Conservation (phyloP, 2,329 filamentous ascomycete species). For the Fusarium caatingaense region DNA sequence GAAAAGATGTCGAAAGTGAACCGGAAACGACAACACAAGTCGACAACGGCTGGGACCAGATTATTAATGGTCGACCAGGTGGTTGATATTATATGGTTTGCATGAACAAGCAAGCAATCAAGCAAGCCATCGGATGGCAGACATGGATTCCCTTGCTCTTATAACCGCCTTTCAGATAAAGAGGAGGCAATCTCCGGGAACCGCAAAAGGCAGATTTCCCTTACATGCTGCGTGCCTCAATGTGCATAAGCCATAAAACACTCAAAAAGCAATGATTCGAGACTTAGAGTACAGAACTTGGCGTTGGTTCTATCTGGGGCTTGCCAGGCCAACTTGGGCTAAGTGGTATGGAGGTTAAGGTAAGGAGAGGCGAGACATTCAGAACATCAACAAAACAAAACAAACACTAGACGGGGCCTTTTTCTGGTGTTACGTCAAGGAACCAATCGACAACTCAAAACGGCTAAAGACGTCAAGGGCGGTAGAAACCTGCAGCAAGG, state of each 20-base stretch:
- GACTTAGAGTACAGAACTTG: slow-evolving; percentile 30
- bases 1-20: slow-evolving; percentile 5
- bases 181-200: slow-evolving; percentile 21
- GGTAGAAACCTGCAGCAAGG: slow-evolving; percentile 41
- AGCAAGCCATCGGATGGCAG: slow-evolving; percentile 16
- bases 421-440: slow-evolving; percentile 17
- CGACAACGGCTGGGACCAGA: slow-evolving; percentile 7
- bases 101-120: slow-evolving; percentile 16
- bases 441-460: slow-evolving; percentile 27
- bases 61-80: slow-evolving; percentile 4
- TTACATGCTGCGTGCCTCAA: slow-evolving; percentile 35
- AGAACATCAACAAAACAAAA: slow-evolving; percentile 36
- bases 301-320: slow-evolving; percentile 26
- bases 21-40: slow-evolving; percentile 10
- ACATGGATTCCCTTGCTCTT: slow-evolving; percentile 35
- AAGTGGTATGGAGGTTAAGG: slow-evolving; percentile 42
- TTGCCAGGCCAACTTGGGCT: slow-evolving; percentile 40
- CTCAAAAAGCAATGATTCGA: slow-evolving; percentile 34
- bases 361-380: slow-evolving; percentile 44
- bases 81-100: slow-evolving; percentile 18
- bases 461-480: slow-evolving; percentile 35
- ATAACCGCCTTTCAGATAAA: slow-evolving; percentile 12
- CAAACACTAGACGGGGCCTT: slow-evolving; percentile 17
- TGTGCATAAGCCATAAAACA: slow-evolving; percentile 19
- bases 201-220: slow-evolving; percentile 23